phyloP scores from a whole-genome alignment of 1,139 yeast species.

The Geotrichum candidum region DNA sequence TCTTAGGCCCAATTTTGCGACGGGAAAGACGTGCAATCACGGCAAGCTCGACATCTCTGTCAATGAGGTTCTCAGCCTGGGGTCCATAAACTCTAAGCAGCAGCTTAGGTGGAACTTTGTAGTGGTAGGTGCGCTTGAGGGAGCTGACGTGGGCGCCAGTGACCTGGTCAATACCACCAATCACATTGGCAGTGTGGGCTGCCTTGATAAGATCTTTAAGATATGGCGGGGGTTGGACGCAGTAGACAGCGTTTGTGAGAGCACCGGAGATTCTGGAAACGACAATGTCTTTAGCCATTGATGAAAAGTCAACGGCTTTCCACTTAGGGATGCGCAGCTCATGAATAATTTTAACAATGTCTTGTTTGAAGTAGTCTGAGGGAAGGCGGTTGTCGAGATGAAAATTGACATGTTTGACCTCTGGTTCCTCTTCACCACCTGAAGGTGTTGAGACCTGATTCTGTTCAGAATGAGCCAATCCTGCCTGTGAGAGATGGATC shows the following conservation, averaged over 20 bases:
- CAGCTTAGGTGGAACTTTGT: slow-evolving; percentile 42
- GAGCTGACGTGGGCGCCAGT: slow-evolving; percentile 14
- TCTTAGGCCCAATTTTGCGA: slow-evolving; percentile 78
- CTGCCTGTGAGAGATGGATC: slow-evolving; percentile 14
- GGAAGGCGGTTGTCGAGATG: slow-evolving; percentile 50
- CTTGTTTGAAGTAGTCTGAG: slow-evolving; percentile 75
- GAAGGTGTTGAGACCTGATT: slow-evolving; percentile 9
- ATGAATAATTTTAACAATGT: slow-evolving; percentile 60
- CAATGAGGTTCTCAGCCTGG: slow-evolving; percentile 79
- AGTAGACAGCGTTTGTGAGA: slow-evolving; percentile 81
- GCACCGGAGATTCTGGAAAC: slow-evolving; percentile 81
- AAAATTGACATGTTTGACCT: slow-evolving; percentile 18
- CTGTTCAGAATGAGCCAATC: slow-evolving; percentile 8
- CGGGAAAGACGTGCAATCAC: slow-evolving; percentile 66
- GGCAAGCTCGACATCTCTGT: slow-evolving; percentile 72
- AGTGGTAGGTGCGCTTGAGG: slow-evolving; percentile 25
- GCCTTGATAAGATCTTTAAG: slow-evolving; percentile 29
- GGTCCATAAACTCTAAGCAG: slow-evolving; percentile 86
- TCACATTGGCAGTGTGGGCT: slow-evolving; percentile 17
- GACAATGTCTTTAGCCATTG: slow-evolving; percentile 40
- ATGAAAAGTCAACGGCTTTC: slow-evolving; percentile 43
- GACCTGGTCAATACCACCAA: slow-evolving; percentile 17
- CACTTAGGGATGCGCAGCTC: slow-evolving; percentile 69
- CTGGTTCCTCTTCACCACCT: slow-evolving; percentile 25
- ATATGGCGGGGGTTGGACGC: slow-evolving; percentile 42